Percentiles rank a stretch among this genome's conserved stretches.
Conservation (phyloP, 2,329 filamentous ascomycete species). For the Diaporthe aspalathi region DNA sequence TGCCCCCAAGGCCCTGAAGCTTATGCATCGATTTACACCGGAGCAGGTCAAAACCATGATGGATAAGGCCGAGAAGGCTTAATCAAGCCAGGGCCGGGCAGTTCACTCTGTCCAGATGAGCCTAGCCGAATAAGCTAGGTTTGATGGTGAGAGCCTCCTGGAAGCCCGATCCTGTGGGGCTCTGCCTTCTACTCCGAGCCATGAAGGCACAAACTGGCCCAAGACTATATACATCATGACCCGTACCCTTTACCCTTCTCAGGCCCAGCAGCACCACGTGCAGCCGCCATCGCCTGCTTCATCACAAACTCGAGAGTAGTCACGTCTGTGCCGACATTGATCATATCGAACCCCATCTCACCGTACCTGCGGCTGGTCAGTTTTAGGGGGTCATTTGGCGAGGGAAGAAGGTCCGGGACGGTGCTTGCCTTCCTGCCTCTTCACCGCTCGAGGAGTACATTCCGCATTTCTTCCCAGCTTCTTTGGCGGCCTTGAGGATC, state of each 20-base stretch:
- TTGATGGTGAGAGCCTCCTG: background rate
- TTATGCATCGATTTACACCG: slow-evolving; percentile 82
- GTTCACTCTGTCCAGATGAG: background rate
- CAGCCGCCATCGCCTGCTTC: slow-evolving; percentile 59
- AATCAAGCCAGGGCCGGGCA: slow-evolving; percentile 13
- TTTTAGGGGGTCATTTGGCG: too few relatives aligned
- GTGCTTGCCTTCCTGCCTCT: slow-evolving; percentile 58
- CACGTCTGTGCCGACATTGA: slow-evolving; percentile 68
- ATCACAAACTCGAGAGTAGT: slow-evolving; percentile 61
- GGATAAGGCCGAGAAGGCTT: slow-evolving; percentile 64
- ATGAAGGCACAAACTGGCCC: background rate
- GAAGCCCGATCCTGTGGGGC: background rate
- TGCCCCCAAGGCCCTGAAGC: slow-evolving; percentile 71
- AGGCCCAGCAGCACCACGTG: slow-evolving; percentile 54
- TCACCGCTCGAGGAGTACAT: slow-evolving; percentile 68
- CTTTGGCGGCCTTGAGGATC: slow-evolving; percentile 66
- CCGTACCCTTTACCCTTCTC: slow-evolving; percentile 57
- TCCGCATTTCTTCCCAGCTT: slow-evolving; percentile 74
- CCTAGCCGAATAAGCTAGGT: too few relatives aligned
- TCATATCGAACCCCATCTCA: slow-evolving; percentile 71
- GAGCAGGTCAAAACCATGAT: slow-evolving; percentile 76
- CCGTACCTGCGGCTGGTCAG: slow-evolving; percentile 53
- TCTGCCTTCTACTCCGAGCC: background rate
- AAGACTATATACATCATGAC: slow-evolving; percentile 39
- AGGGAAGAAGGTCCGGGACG: too few relatives aligned